Percentiles rank a stretch among this genome's conserved stretches.
These are phyloP conservation scores for Didymella lethalis DNA, from an alignment of 2,329 filamentous ascomycete genomes.

Conservation along the genomic window DNA sequence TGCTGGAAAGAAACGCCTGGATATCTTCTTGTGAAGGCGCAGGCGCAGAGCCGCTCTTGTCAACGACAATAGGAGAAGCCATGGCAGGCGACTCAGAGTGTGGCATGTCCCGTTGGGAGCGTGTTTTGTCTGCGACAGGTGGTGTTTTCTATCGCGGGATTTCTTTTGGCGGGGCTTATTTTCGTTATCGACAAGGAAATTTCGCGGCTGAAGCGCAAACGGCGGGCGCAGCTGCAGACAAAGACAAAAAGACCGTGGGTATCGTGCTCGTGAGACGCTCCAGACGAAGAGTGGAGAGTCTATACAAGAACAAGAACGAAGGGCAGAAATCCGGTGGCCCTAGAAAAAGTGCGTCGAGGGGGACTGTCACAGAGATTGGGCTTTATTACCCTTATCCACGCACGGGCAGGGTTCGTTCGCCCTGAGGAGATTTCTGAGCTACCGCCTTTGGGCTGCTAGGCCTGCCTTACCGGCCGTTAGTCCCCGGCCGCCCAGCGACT, in stretches of 20 bases:
- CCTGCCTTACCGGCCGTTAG: conserved; percentile 13
- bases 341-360: conserved; percentile 14
- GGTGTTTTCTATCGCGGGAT: conserved; percentile 22
- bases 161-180: conserved; percentile 41
- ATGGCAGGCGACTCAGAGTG: conserved; percentile 61
- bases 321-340: conserved; percentile 23
- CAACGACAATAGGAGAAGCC: conserved; percentile 57
- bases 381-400: conserved; percentile 25
- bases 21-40: conserved; percentile 59
- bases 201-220: conserved; percentile 28
- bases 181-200: conserved; percentile 36
- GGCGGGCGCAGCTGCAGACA: conserved; percentile 9
- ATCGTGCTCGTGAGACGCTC: conserved; percentile 37
- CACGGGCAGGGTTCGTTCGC: conserved; percentile 17
- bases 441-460: conserved; percentile 1
- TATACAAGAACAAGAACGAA: conserved; percentile 33
- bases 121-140: conserved; percentile 14
- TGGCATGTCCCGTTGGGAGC: conserved; percentile 52
- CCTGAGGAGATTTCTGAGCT: conserved; percentile 13
- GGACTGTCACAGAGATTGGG: conserved; percentile 11
- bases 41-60: conserved; percentile 52
- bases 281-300: conserved; percentile 43
- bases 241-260: conserved; percentile 26
- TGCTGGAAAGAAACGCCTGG: conserved; percentile 52
- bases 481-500: conserved; percentile 11